Evolutionary conservation across 345 rosid genomes (phyloP).

Genomic region (Eucalyptus virginea): DNA sequence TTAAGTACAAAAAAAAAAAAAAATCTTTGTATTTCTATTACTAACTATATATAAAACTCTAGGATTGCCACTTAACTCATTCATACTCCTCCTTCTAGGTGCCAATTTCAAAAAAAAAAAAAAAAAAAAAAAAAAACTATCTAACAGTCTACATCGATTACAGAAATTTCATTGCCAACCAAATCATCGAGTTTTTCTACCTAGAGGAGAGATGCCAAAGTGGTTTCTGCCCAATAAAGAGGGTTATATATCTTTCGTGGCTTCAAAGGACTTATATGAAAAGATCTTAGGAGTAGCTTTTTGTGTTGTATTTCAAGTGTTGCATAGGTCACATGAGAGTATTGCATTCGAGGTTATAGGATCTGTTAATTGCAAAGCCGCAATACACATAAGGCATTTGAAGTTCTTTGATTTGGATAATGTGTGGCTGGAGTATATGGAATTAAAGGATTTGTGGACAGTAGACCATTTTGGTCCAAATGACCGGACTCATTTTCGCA

Average conservation of each 20-base stretch:
- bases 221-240: neutral
- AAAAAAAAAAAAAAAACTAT: too few relatives aligned
- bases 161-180: neutral
- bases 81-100: neutral
- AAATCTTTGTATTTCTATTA: too few relatives aligned
- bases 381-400: fast-evolving
- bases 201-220: neutral
- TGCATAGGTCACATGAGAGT: fast-evolving
- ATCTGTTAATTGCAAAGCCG: neutral
- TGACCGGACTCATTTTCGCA: neutral
- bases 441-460: fast-evolving
- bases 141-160: neutral
- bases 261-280: neutral
- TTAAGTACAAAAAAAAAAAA: neutral
- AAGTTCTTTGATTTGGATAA: neutral
- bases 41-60: neutral
- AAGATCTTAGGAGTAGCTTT: neutral
- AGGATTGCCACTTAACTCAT: neutral
- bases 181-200: neutral
- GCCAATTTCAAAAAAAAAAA: neutral
- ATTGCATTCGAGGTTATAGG: fast-evolving
- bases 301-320: neutral
- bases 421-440: neutral
- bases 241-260: neutral
- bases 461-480: neutral